Conservation (phyloP, 768 basidiomycete genomes). For the Boletellus sp. region DNA sequence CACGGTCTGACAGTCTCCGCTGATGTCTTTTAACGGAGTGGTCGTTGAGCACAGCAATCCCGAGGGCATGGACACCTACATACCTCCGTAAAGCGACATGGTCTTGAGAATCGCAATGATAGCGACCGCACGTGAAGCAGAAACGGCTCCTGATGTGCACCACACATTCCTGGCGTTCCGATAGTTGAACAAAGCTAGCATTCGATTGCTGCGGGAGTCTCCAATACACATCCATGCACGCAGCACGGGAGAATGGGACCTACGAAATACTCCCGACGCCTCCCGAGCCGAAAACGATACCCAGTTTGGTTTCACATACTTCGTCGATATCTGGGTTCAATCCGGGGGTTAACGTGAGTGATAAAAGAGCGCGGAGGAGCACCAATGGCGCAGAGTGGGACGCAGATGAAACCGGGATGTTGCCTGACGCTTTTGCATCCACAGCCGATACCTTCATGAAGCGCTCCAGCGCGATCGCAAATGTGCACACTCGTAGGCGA, state of each 20-base stretch:
- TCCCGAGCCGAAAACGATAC: constrained; percentile 37
- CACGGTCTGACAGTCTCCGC: constrained; percentile 66
- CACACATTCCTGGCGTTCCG: constrained; percentile 47
- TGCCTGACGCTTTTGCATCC: constrained; percentile 51
- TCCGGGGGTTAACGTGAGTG: constrained; percentile 63
- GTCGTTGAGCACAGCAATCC: neutral
- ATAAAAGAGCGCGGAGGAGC: constrained; percentile 57
- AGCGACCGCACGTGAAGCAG: constrained; percentile 66
- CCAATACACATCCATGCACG: neutral
- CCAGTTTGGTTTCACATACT: constrained; percentile 59
- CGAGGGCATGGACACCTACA: neutral
- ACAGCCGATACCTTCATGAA: constrained; percentile 48
- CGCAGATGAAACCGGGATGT: constrained; percentile 37
- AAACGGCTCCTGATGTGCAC: constrained; percentile 67
- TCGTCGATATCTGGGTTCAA: constrained; percentile 68
- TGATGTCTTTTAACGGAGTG: constrained; percentile 46
- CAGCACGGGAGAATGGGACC: constrained; percentile 3
- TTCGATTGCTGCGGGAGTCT: constrained; percentile 18
- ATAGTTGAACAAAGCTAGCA: constrained; percentile 41
- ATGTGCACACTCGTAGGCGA: constrained; percentile 40
- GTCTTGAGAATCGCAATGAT: constrained; percentile 66
- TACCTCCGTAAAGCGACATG: constrained; percentile 73
- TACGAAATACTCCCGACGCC: constrained; percentile 52
- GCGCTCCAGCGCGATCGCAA: constrained; percentile 48
- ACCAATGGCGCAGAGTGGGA: constrained; percentile 43